Base-by-base conservation (phyloP, 306 rosid genomes). In the Prinsepia uniflora region DNA sequence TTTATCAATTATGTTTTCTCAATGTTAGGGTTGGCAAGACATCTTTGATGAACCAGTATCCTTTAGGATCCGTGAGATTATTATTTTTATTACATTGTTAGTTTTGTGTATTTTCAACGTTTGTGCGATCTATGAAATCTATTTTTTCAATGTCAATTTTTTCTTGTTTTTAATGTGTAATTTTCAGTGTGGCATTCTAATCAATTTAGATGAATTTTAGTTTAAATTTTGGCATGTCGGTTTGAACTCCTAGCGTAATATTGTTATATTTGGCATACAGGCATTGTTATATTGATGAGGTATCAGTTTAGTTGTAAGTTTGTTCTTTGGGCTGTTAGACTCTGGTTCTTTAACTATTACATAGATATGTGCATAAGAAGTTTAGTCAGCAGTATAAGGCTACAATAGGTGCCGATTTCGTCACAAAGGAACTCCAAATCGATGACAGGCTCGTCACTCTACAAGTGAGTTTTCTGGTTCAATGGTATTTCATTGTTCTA, bases 361-460 rank as follows among this genome's bases (percentile, higher is more conserved):
- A 49, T 80, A 93, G 97, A 93, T 93, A 93, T 75, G 96, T 93
- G 75, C 97, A 90, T 64, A 90, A 90, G 86, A 93, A 78, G 92
- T 93, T 90, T 70, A 93, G 93, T 81, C 98, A 90, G 82, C 98
- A 93, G 81, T 93, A 93, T 80, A 93, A 93, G 76, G 98, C 98
- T 63, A 93, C 98, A 20, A 93, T 90, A 73, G 97, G 96, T 56
- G 98, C 98, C n/a, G 98, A 93, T 80, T 93, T 93, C 79, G 97
- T 93, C 77, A 93, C 98, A 5, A 93, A 93, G 75, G 98, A 93
- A 72, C 97, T 90, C 77, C 96, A 90, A 81, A 93, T 93, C 60
- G 98, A 93, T 20, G 98, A 93, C 87, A 84, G 81, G 78, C 90
- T 93, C 50, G 94, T 90, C 78, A 93, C 98, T 67, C 87, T 93